A percentile compares a stretch with the other conserved stretches of the same genome.
Evolutionary conservation across 2,329 filamentous ascomycete species (phyloP).

Genomic region (Thermothelomyces thermophilus): DNA sequence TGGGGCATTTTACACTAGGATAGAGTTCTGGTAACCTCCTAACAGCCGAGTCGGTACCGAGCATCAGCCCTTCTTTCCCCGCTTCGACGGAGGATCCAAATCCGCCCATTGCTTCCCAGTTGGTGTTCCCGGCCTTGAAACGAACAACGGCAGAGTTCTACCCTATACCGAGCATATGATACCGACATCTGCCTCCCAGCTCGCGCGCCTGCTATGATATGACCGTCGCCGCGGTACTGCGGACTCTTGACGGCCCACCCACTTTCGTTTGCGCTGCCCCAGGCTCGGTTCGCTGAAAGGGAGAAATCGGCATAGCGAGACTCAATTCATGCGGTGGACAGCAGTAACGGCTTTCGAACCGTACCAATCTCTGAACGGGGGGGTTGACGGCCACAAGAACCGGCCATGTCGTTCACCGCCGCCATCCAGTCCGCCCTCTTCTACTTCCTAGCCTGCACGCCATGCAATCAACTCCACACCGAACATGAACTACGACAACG

Average conservation of each 20-base stretch:
- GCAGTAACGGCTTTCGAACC: not conserved
- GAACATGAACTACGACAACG: slow-evolving; percentile 64
- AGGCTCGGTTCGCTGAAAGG: too few species aligned
- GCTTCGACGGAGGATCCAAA: not conserved
- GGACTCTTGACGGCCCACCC: not conserved
- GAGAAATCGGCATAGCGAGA: not conserved
- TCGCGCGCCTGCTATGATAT: not conserved
- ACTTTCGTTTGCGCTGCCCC: not conserved
- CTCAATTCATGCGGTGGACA: slow-evolving; percentile 1
- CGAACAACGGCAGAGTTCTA: not conserved
- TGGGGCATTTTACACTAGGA: slow-evolving; percentile 3
- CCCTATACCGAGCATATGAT: not conserved
- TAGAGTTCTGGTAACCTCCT: not conserved
- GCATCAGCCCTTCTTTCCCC: slow-evolving; percentile 1
- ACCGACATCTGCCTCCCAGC: not conserved
- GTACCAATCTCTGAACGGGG: not conserved
- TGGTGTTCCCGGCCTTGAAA: not conserved
- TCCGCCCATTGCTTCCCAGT: not conserved
- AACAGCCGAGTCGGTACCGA: not conserved
- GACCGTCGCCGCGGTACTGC: not conserved
- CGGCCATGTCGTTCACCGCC: slow-evolving; percentile 46
- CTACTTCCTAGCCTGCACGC: slow-evolving; percentile 70
- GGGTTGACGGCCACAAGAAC: slow-evolving; percentile 1
- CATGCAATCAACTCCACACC: slow-evolving; percentile 66
- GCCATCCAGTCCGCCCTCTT: slow-evolving; percentile 71